Evolutionary conservation across 129 eudicot genomes (phyloP), one percentile per base, ranked within the genome.

Genomic region (Chrysanthemum makinoi): DNA sequence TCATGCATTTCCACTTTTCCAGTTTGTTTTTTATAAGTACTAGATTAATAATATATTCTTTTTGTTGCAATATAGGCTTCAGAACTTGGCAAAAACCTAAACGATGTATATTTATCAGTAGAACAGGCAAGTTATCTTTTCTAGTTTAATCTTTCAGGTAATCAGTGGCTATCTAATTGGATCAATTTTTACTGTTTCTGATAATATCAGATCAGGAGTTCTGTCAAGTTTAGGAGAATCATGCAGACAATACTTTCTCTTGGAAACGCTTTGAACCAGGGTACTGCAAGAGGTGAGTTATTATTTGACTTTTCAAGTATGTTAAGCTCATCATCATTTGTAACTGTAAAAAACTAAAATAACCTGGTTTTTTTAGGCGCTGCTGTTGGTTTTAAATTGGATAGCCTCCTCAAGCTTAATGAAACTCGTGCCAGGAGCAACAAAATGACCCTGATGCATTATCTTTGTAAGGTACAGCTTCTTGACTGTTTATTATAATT

Each of bases 261-360:
- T 56, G 98, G 98, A 65, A 94, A 94, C 86, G 98, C 98, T 67
- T 79, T 94, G 81, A 94, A 94, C 83, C 98, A 94, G 82, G 98
- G 98, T 75, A 94, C 98, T 51, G 83, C 95, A 33, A 82, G 97
- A 79, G 97, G 97, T 94, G 24, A 69, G 88, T 80, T 65, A 68
- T 67, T 48, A 14, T 24, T 44, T 58, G 47, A 22, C 59, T 77
- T 52, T 35, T 71, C 64, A 69, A 18, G 22, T 67, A 47, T 39
- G 46, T 49, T 48, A 14, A 24, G 14, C 14, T 13, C 20, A 20
- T 2, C 6, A 49, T 35, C 17, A 47, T 15, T 39, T 39, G 10
- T 39, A 39, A 39, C 46, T 39, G 46, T 39, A 39, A 7, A 35
- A 35, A 35, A 6, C 44, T 35, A 35, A 35, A 63, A 12, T 6